phyloP scores from a whole-genome alignment of 2,329 filamentous ascomycete genomes.

The Pseudocercospora pini-densiflorae region DNA sequence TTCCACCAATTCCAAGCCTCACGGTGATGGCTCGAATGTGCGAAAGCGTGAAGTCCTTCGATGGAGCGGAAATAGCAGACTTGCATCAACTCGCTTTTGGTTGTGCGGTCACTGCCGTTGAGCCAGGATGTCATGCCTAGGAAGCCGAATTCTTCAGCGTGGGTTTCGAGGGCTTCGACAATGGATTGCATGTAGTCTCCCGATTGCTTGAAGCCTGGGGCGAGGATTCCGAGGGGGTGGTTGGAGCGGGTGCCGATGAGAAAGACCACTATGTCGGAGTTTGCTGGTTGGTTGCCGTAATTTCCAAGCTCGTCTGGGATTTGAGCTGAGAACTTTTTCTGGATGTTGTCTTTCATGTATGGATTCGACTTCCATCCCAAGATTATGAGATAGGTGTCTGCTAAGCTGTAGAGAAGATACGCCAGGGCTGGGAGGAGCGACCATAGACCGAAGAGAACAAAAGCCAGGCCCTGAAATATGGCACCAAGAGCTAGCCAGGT shows the following conservation, averaged over 20 bases:
- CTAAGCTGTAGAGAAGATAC: constrained; percentile 41
- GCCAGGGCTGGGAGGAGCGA: constrained; percentile 42
- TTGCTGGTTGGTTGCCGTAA: constrained; percentile 38
- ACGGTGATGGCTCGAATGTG: constrained; percentile 55
- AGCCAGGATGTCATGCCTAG: constrained; percentile 51
- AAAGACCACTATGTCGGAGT: constrained; percentile 43
- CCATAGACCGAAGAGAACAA: constrained; percentile 41
- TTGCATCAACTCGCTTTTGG: constrained; percentile 47
- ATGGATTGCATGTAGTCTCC: constrained; percentile 47
- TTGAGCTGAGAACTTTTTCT: constrained; percentile 44
- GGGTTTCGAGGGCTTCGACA: constrained; percentile 38
- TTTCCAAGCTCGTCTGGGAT: constrained; percentile 44
- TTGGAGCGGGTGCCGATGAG: constrained; percentile 43
- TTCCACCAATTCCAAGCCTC: constrained; percentile 58
- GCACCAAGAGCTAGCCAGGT: constrained; percentile 50
- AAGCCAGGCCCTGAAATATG: constrained; percentile 43
- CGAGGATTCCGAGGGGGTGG: constrained; percentile 54
- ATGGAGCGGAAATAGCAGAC: constrained; percentile 59
- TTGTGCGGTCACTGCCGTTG: constrained; percentile 42
- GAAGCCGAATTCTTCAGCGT: constrained; percentile 54
- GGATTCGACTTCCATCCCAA: constrained; percentile 44
- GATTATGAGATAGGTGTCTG: constrained; percentile 42
- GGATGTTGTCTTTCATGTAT: constrained; percentile 43
- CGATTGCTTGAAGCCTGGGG: constrained; percentile 51
- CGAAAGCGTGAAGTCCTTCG: constrained; percentile 57